These are phyloP conservation scores for Trichoderma virens DNA, from an alignment of 495 filamentous ascomycete species.

Conservation along the genomic window DNA sequence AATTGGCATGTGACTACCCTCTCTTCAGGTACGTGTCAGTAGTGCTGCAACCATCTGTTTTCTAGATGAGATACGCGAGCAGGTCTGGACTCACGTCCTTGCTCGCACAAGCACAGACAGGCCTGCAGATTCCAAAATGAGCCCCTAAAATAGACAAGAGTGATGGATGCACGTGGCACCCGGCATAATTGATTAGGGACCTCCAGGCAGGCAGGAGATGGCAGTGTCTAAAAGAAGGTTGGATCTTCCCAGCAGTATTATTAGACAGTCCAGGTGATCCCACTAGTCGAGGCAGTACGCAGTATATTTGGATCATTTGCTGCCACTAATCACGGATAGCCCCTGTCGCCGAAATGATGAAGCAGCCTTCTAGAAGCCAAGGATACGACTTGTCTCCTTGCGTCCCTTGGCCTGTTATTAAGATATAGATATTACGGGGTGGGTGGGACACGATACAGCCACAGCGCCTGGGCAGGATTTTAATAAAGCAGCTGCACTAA, in stretches of 20 bases:
- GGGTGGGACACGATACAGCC: neutral
- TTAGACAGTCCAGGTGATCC: too few species aligned
- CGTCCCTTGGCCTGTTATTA: neutral
- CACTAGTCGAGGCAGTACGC: too few species aligned
- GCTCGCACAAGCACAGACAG: neutral
- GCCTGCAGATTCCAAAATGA: neutral
- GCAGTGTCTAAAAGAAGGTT: neutral
- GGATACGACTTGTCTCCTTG: neutral
- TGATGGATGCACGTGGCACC: neutral
- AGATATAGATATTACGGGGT: neutral
- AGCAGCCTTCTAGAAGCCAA: conserved; percentile 2
- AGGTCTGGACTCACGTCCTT: neutral
- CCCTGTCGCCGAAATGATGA: conserved; percentile 6
- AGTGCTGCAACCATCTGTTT: neutral
- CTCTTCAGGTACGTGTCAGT: too few species aligned
- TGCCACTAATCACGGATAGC: neutral
- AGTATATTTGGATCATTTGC: neutral
- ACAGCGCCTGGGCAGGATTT: neutral
- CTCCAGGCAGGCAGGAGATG: neutral
- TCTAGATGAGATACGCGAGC: neutral
- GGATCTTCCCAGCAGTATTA: neutral
- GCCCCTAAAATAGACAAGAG: neutral
- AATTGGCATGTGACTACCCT: too few species aligned
- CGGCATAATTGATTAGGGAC: neutral
- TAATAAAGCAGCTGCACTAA: neutral